Conservation (phyloP, 2,329 filamentous ascomycete species). For the Onygena corvina region DNA sequence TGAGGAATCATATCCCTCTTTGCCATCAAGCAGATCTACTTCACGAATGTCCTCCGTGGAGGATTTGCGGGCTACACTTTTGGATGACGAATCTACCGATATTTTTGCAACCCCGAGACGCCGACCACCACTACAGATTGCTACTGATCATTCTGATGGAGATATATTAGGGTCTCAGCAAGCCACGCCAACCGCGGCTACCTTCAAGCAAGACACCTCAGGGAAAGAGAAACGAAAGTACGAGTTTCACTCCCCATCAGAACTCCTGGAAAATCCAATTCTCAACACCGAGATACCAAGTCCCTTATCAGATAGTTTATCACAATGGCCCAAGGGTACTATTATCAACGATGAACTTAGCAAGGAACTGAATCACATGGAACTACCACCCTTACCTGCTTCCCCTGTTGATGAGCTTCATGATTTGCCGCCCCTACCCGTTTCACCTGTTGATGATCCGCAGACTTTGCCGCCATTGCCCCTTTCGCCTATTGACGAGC, state of each 20-base stretch:
- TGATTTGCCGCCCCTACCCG: too few species aligned
- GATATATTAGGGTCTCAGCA: constrained; percentile 52
- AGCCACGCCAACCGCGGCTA: constrained; percentile 54
- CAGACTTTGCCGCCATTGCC: too few species aligned
- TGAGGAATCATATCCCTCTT: constrained; percentile 37
- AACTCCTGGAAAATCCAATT: constrained; percentile 30
- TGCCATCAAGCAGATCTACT: constrained; percentile 41
- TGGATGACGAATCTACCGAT: neutral
- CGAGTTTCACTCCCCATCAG: constrained; percentile 38
- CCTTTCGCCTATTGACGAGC: too few species aligned
- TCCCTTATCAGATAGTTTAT: constrained; percentile 17
- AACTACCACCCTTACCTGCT: constrained; percentile 9
- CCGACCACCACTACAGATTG: constrained; percentile 22
- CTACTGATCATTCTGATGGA: constrained; percentile 28
- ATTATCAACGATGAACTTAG: constrained; percentile 12
- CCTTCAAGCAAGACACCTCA: constrained; percentile 28
- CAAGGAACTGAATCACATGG: neutral
- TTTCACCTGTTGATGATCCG: too few species aligned
- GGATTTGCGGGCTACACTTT: constrained; percentile 22
- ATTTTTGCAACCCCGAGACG: constrained; percentile 14
- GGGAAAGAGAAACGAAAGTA: constrained; percentile 34
- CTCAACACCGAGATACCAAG: neutral
- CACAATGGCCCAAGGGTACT: constrained; percentile 26
- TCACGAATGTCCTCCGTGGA: constrained; percentile 38
- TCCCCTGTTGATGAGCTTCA: constrained; percentile 8